A percentile compares a stretch with the other conserved stretches of the same genome.
phyloP scores from a whole-genome alignment of 192 early-diverging fungal genomes.

The Backusella psychrophila region DNA sequence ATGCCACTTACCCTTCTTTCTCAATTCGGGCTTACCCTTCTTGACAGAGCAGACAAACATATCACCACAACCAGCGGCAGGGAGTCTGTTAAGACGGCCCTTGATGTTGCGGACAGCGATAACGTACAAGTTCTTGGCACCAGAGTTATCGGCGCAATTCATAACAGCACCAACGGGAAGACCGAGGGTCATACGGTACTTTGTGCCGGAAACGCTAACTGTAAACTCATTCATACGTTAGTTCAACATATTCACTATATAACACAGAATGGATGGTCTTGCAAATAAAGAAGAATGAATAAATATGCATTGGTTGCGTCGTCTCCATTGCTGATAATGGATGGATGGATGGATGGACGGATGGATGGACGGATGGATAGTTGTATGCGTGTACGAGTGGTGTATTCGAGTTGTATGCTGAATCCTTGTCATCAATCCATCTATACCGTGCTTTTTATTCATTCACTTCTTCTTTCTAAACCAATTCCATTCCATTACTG shows the following conservation, averaged over 20 bases:
- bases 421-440: not conserved
- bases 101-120: slow-evolving; percentile 96
- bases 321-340: not conserved
- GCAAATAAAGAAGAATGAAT: not conserved
- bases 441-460: not conserved
- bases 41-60: slow-evolving; percentile 99
- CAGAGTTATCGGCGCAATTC: slow-evolving; percentile 99
- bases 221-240: slow-evolving; percentile 5
- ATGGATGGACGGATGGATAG: not conserved
- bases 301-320: not conserved
- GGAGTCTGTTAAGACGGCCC: slow-evolving; percentile 95
- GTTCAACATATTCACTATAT: not conserved
- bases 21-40: slow-evolving; percentile 99
- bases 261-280: not conserved
- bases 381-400: not conserved
- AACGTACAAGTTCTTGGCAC: slow-evolving; percentile 99
- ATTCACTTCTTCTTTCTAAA: not conserved
- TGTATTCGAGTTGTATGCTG: not conserved
- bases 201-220: slow-evolving; percentile 83
- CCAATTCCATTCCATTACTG: not conserved
- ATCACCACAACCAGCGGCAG: slow-evolving; percentile 97
- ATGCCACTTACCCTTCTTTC: slow-evolving; percentile 89
- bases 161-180: slow-evolving; percentile 91
- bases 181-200: slow-evolving; percentile 99
- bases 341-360: not conserved